Evolutionary conservation across 805 yeast species (phyloP), one percentile per base, ranked within the genome.

Genomic region (Zygosaccharomyces gambellarensis): DNA sequence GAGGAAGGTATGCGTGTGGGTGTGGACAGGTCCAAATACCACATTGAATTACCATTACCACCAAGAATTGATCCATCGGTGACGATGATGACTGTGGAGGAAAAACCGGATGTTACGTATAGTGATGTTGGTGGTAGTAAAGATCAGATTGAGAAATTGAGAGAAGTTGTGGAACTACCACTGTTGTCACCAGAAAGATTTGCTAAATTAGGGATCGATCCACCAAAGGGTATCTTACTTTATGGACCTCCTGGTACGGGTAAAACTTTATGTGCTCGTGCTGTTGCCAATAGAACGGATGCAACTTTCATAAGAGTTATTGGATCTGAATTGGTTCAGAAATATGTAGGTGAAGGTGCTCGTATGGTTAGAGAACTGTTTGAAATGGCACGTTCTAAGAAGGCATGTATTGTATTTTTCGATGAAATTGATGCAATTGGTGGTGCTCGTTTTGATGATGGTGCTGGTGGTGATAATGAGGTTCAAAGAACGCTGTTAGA

Each of bases 1-100:
- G 99, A 94, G 71, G 99, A 95, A 71, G 98, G 99, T 47, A 95
- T 94, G 99, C 81, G 99, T 68, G 98, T 94, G 34, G 99, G 99
- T 64, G 99, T 94, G 49, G 99, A 95, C 68, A 82, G 99, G 70
- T 90, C 87, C 63, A 92, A 92, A 71, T 94, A 94, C 71, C 96
- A 90, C 69, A 95, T 94, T 65, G 96, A 92, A 76, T 77, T 94
- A 62, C 99, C 99, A 28, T 77, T 94, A 57, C 99, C 99, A 9
- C 99, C 99, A 48, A 78, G 95, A 64, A 94, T 94, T 66, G 99
- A 94, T 69, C 98, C 99, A 11, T 80, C 90, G 36, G 99, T 94
- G 47, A 94, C 99, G 5, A 94, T 94, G 99, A 94, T 94, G 99
- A 92, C 98, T 1, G 99, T 94, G 43, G 99, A 94, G 71, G 99